These are phyloP conservation scores for Stellera chamaejasme DNA, from an alignment of 345 rosid species.

Conservation along the genomic window DNA sequence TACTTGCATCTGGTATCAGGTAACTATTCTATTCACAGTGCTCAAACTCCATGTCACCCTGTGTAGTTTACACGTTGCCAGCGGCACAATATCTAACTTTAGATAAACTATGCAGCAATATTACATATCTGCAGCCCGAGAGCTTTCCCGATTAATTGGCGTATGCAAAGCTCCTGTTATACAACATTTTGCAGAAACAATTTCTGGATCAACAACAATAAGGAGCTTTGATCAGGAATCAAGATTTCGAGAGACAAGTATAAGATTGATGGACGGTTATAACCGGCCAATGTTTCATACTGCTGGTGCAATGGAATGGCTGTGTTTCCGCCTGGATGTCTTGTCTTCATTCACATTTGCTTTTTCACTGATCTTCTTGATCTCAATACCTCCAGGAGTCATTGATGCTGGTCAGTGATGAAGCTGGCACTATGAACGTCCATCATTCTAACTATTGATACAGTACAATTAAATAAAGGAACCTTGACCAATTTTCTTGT, in stretches of 20 bases:
- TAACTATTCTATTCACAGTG: conserved; percentile 2
- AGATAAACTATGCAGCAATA: conserved; percentile 39
- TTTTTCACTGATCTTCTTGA: conserved; percentile 50
- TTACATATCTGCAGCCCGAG: conserved; percentile 67
- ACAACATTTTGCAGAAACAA: conserved; percentile 80
- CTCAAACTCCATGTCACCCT: no score
- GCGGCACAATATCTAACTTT: not conserved
- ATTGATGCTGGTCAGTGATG: conserved; percentile 54
- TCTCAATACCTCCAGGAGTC: conserved; percentile 50
- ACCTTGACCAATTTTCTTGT: not conserved
- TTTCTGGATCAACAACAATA: conserved; percentile 69
- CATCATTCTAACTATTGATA: not conserved
- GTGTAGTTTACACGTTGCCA: no score
- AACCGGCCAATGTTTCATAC: conserved; percentile 56
- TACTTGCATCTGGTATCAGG: conserved; percentile 55
- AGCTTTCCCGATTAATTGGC: conserved; percentile 64
- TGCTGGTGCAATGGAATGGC: conserved; percentile 80
- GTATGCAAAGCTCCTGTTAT: conserved; percentile 76
- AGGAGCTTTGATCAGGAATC: conserved; percentile 75
- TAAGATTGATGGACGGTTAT: conserved; percentile 58
- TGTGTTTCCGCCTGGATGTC: conserved; percentile 68
- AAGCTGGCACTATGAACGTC: not conserved
- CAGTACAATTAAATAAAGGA: not conserved
- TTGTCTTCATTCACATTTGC: conserved; percentile 61
- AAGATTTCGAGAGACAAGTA: conserved; percentile 49